A percentile compares a stretch with the other conserved stretches of the same genome.
phyloP scores from a whole-genome alignment of 106 monocot species.

The Dendrobium catenatum region DNA sequence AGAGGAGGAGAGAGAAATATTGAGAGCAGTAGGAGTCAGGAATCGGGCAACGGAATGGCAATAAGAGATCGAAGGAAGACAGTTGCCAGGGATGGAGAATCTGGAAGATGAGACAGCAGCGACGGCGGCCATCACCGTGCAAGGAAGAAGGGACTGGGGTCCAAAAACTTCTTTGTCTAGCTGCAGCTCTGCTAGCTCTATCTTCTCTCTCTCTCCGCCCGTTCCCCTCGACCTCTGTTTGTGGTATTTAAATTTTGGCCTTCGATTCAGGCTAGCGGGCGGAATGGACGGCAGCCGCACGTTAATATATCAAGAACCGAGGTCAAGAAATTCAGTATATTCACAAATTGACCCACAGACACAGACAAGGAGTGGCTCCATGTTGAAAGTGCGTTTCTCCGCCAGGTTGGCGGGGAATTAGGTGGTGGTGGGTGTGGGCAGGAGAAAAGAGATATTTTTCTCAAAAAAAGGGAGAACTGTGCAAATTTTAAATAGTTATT shows the following conservation, averaged over 20 bases:
- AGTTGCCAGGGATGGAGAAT: constrained; percentile 1
- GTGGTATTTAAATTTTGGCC: too few relatives aligned
- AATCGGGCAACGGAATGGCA: not conserved
- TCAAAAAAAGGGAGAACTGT: too few relatives aligned
- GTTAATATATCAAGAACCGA: not conserved
- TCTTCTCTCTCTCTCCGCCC: too few relatives aligned
- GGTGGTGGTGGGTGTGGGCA: too few relatives aligned
- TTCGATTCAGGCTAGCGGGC: not conserved
- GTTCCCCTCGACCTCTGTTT: too few relatives aligned
- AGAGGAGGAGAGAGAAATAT: not conserved
- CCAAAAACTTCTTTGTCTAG: not conserved
- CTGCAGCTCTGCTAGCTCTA: not conserved
- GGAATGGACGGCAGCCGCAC: constrained; percentile 9
- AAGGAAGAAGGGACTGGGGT: not conserved
- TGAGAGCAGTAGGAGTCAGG: not conserved
- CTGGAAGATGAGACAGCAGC: constrained; percentile 5
- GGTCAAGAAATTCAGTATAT: not conserved
- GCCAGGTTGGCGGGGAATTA: too few relatives aligned
- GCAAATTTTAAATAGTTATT: too few relatives aligned
- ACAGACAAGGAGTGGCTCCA: not conserved
- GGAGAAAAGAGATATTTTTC: too few relatives aligned
- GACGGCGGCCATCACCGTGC: not conserved
- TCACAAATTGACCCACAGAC: not conserved
- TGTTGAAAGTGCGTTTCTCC: too few relatives aligned
- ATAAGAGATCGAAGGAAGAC: constrained; percentile 2